Base-by-base conservation (phyloP, 768 basidiomycete species). In the Amanita molliuscula region DNA sequence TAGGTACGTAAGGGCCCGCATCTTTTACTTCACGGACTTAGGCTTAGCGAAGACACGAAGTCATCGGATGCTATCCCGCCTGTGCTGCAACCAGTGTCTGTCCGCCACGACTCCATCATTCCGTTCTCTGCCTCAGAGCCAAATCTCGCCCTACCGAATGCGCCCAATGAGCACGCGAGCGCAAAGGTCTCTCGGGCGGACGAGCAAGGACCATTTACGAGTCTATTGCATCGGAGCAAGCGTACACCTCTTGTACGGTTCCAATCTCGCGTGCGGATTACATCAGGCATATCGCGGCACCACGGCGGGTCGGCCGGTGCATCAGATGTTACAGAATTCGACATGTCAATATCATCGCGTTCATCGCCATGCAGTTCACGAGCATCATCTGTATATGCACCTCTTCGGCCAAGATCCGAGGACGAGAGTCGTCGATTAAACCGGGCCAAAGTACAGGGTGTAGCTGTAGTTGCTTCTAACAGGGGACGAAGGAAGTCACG, bases 301-400 rank as follows among this genome's bases (percentile, higher is more conserved):
- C 70, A 71, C 18, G 66, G 38, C 10, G 37, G 21, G 7, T 21
- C 31, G 8, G 6, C 29, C 7, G n/a, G 9, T 23, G 20, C 16
- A 34, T 41, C 41, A 35, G 41, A 50, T 11, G 11, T 25, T 4
- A 23, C 28, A 10, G 48, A 16, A 28, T 11, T 15, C n/a, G 38
- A 25, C 2, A 23, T 36, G 4, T 40, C 48, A 7, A 29, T 42
- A 44, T 62, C 67, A 5, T 58, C 65, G 3, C 55, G 62, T 13
- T 71, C 69, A 3, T 77, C 81, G 29, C 56, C 69, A 18, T 80
- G 81, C 5, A 72, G 75, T 37, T 88, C 87, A 1, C 76, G 75
- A 3, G 88, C 86, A 3, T 89, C 88, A 2, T 88, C 87, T 35
- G 83, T 91, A 54, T 90, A 88, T 34, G 88, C 76, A 1, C 89